Conservation (phyloP, 2,329 filamentous ascomycete species). For the Hypoxylon sp. region DNA sequence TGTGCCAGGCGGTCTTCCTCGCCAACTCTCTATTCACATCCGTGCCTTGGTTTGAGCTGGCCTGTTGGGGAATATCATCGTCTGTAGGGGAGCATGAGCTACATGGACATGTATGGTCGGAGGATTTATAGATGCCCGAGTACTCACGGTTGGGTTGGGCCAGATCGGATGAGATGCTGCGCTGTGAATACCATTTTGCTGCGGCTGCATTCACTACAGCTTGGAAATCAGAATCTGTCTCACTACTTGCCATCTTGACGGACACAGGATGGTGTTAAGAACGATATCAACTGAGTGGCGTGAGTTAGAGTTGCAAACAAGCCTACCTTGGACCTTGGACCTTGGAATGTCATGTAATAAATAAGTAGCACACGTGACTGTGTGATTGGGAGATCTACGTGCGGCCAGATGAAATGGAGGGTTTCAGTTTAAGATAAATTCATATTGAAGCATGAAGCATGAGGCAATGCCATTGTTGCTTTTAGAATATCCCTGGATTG, state of each 20-base stretch:
- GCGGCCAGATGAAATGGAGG: not conserved
- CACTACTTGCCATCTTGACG: slow-evolving; percentile 37
- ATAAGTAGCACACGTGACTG: not conserved
- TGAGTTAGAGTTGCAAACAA: not conserved
- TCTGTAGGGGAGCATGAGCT: slow-evolving; percentile 9
- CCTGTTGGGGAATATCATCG: not conserved
- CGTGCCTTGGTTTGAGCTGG: not conserved
- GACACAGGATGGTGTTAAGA: not conserved
- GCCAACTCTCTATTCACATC: slow-evolving; percentile 11
- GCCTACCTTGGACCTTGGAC: not conserved
- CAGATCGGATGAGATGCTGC: slow-evolving; percentile 34
- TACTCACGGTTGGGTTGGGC: slow-evolving; percentile 39
- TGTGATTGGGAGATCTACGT: not conserved
- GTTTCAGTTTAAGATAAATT: not conserved
- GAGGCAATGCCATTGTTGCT: not conserved
- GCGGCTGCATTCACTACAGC: slow-evolving; percentile 48
- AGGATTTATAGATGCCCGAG: not conserved
- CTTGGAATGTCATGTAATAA: slow-evolving; percentile 2
- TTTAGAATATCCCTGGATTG: not conserved
- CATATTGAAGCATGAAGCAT: not conserved
- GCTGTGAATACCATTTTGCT: slow-evolving; percentile 48
- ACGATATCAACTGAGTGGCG: not conserved
- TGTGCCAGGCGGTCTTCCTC: slow-evolving; percentile 49
- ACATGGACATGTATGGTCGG: not conserved
- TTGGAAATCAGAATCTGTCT: slow-evolving; percentile 36